Conservation (phyloP, 1,284 basidiomycete species). For the Rhizopogon parksii region DNA sequence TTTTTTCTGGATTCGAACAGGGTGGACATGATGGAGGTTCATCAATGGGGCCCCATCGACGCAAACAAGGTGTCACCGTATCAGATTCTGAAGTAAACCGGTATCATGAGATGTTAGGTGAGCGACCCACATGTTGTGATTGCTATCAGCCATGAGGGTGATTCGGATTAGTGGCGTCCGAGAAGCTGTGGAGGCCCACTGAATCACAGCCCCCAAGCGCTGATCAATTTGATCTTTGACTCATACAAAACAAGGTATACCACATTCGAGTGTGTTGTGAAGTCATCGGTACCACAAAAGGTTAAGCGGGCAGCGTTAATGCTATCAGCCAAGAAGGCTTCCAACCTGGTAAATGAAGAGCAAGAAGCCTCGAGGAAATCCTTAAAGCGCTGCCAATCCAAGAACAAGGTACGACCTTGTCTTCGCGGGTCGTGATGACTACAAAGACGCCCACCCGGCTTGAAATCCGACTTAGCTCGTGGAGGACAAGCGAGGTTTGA, state of each 20-base stretch:
- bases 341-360: background rate
- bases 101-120: no score
- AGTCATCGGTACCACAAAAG: slow-evolving; percentile 13
- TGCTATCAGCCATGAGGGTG: no score
- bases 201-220: background rate
- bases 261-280: slow-evolving; percentile 17
- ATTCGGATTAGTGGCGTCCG: no score
- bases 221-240: background rate
- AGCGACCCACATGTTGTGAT: background rate
- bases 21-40: no score
- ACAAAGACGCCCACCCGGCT: slow-evolving; percentile 11
- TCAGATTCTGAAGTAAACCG: no score
- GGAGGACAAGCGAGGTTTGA: slow-evolving; percentile 1
- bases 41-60: no score
- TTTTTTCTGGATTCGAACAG: no score
- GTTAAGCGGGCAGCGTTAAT: slow-evolving; percentile 8
- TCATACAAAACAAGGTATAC: slow-evolving; percentile 14
- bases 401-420: slow-evolving; percentile 23
- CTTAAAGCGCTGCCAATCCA: slow-evolving; percentile 15
- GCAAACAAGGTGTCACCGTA: no score
- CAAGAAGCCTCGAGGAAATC: slow-evolving; percentile 17
- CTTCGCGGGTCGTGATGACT: slow-evolving; percentile 21
- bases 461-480: slow-evolving; percentile 19
- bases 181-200: background rate
- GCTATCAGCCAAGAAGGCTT: slow-evolving; percentile 12